Conservation (phyloP, 163 green algal genomes). For the Chloromonas sp. region DNA sequence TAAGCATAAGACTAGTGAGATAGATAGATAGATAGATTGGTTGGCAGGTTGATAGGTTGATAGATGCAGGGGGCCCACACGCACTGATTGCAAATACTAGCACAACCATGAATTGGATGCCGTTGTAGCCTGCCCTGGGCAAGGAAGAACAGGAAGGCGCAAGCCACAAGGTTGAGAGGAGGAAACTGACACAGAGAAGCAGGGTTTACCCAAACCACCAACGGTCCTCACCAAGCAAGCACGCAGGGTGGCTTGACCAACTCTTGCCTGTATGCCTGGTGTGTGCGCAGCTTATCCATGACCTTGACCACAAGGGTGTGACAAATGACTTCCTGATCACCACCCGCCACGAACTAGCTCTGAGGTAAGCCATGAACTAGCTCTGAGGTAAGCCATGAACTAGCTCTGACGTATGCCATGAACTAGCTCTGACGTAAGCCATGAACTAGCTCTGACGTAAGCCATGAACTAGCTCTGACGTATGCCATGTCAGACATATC, state of each 20-base stretch:
- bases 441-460: constrained; percentile 18
- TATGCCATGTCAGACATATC: constrained; percentile 31
- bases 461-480: constrained; percentile 30
- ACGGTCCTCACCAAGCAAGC: neutral
- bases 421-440: constrained; percentile 45
- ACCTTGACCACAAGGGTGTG: constrained; percentile 14
- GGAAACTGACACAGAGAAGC: too few relatives aligned
- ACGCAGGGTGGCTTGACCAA: neutral
- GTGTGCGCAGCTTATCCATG: neutral
- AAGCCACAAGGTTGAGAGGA: too few relatives aligned
- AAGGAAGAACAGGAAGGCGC: too few relatives aligned
- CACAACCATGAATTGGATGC: too few relatives aligned
- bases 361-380: constrained; percentile 39
- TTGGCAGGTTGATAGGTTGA: too few relatives aligned
- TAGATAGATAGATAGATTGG: too few relatives aligned
- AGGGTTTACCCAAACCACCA: neutral
- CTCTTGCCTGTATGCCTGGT: too few relatives aligned
- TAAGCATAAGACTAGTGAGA: too few relatives aligned
- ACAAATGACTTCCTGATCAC: constrained; percentile 50
- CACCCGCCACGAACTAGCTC: constrained; percentile 25
- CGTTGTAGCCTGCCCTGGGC: too few relatives aligned
- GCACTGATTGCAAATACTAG: too few relatives aligned
- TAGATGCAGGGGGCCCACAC: too few relatives aligned
- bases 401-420: constrained; percentile 42
- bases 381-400: constrained; percentile 37